phyloP scores from a whole-genome alignment of 2,329 filamentous ascomycete species.

The Colletotrichum filicis region DNA sequence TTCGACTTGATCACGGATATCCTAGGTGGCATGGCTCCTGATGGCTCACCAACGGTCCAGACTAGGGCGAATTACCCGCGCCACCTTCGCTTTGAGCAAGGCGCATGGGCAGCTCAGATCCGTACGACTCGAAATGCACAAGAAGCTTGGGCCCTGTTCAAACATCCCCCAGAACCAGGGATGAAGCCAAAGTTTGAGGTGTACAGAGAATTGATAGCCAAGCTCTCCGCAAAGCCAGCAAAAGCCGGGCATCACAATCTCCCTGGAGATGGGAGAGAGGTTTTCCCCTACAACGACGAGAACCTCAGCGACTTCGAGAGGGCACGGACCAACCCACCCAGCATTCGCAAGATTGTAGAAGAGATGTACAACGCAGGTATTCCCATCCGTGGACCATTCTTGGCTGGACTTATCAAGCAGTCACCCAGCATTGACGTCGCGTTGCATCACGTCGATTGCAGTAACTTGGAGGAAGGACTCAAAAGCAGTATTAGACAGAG shows the following conservation, averaged over 20 bases:
- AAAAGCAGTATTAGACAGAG: neutral
- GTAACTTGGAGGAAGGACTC: neutral
- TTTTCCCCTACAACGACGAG: conserved; percentile 46
- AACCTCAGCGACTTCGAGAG: conserved; percentile 74
- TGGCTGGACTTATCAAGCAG: conserved; percentile 27
- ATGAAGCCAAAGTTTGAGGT: conserved; percentile 53
- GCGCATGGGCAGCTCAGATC: conserved; percentile 65
- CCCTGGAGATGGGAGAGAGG: conserved; percentile 43
- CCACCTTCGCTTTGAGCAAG: conserved; percentile 16
- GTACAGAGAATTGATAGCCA: conserved; percentile 71
- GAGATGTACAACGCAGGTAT: conserved; percentile 65
- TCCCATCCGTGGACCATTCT: conserved; percentile 36
- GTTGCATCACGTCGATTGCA: conserved; percentile 44
- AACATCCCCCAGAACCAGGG: conserved; percentile 47
- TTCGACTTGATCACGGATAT: conserved; percentile 62
- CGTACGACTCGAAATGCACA: conserved; percentile 68
- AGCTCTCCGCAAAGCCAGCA: conserved; percentile 55
- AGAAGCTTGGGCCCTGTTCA: conserved; percentile 69
- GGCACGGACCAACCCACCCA: conserved; percentile 70
- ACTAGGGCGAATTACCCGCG: conserved; percentile 41
- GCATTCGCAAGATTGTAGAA: conserved; percentile 66
- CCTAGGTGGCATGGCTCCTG: conserved; percentile 62
- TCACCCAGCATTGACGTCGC: conserved; percentile 33
- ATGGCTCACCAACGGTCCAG: conserved; percentile 68
- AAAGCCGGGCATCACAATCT: conserved; percentile 35